phyloP scores from a whole-genome alignment of 352 stramenopile genomes.

The Pythium sp. region DNA sequence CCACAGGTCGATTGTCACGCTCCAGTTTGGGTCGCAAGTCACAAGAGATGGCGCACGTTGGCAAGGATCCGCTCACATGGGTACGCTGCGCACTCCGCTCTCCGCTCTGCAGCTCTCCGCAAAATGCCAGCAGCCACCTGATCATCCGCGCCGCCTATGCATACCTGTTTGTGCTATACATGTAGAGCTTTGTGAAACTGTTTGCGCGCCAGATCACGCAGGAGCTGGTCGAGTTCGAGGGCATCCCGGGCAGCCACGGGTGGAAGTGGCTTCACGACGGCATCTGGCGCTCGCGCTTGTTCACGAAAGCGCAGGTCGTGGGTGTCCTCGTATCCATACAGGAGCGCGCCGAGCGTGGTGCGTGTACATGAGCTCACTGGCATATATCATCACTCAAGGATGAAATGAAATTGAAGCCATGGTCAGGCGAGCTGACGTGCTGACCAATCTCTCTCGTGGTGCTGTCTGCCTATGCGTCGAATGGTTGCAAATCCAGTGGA shows the following conservation, averaged over 20 bases:
- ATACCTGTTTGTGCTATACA: background rate
- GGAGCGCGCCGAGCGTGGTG: slow-evolving; percentile 52
- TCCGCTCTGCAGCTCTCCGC: background rate
- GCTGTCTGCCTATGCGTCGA: background rate
- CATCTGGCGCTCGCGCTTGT: slow-evolving; percentile 29
- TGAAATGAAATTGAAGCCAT: background rate
- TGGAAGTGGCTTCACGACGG: slow-evolving; percentile 32
- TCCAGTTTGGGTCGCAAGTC: background rate
- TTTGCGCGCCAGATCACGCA: slow-evolving; percentile 41
- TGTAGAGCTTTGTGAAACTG: slow-evolving; percentile 67
- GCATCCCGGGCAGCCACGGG: slow-evolving; percentile 52
- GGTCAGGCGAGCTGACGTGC: background rate
- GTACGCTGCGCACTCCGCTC: slow-evolving; percentile 22
- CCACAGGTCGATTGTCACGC: background rate
- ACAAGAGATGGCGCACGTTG: slow-evolving; percentile 16
- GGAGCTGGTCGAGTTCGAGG: slow-evolving; percentile 43
- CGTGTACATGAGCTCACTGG: background rate
- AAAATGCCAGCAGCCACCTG: background rate
- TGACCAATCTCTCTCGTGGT: background rate
- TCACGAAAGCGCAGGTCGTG: slow-evolving; percentile 69
- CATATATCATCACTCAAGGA: background rate
- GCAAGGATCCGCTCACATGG: slow-evolving; percentile 54
- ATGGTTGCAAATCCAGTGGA: slow-evolving; percentile 39
- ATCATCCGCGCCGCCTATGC: background rate
- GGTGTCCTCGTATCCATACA: slow-evolving; percentile 62